Evolutionary conservation across 257 asterid species (phyloP).

Genomic region (Paulownia fortunei): DNA sequence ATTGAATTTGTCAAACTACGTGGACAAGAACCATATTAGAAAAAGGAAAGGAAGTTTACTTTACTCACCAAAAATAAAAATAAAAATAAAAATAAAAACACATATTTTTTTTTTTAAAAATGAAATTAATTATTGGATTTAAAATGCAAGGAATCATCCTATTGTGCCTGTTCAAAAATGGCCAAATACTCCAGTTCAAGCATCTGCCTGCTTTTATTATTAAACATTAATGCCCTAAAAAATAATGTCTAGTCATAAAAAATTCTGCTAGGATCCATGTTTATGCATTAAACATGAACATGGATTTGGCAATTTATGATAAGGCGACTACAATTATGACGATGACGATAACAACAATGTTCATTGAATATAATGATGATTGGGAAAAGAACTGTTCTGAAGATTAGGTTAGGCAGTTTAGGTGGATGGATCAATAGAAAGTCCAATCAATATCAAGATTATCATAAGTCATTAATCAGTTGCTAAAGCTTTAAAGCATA

Average conservation of each 20-base stretch:
- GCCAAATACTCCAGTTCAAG: neutral
- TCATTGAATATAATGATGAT: conserved; percentile 38
- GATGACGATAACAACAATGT: conserved; percentile 39
- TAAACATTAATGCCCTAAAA: conserved; percentile 14
- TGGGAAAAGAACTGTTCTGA: conserved; percentile 8
- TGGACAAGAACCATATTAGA: conserved; percentile 2
- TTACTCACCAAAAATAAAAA: neutral
- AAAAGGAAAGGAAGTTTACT: neutral
- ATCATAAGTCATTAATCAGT: conserved; percentile 24
- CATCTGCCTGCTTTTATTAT: neutral
- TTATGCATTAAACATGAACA: neutral
- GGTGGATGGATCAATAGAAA: conserved; percentile 34
- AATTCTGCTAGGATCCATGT: neutral
- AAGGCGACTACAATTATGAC: conserved; percentile 3
- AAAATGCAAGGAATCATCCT: neutral
- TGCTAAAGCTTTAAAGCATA: conserved; percentile 27
- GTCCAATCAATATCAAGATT: conserved; percentile 42
- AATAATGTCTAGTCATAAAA: too few species aligned
- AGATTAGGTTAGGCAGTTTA: conserved; percentile 32
- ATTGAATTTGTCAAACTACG: neutral
- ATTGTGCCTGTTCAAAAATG: neutral
- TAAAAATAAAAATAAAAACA: neutral
- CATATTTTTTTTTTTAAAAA: too few species aligned
- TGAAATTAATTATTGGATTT: neutral
- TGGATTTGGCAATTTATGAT: conserved; percentile 23